Conservation (phyloP, 371 early-diverging fungal genomes). For the Lichtheimia hyalospora region DNA sequence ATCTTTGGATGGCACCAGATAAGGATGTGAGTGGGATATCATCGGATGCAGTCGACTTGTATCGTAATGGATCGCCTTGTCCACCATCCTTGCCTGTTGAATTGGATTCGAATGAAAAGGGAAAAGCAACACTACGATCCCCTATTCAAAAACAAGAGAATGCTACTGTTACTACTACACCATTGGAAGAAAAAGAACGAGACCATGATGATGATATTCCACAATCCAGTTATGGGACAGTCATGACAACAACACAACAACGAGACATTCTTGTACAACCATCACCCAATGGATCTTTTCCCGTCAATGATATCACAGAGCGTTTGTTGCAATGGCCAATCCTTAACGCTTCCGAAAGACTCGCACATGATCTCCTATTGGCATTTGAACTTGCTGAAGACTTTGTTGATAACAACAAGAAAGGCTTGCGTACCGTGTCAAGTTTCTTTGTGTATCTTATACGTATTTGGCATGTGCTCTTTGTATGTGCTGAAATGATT, state of each 20-base stretch:
- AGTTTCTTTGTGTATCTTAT: constrained; percentile 9
- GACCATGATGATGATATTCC: neutral
- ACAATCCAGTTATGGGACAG: neutral
- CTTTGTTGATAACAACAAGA: constrained; percentile 1
- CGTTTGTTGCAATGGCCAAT: constrained; percentile 2
- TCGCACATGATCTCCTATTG: constrained; percentile 5
- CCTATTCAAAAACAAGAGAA: neutral
- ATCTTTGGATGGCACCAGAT: constrained; percentile 12
- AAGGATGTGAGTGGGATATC: constrained; percentile 4
- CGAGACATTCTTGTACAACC: neutral
- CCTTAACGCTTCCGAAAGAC: constrained; percentile 1
- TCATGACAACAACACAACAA: constrained; percentile 1
- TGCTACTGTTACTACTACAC: neutral
- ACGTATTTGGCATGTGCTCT: constrained; percentile 19
- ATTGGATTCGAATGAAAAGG: constrained; percentile 2
- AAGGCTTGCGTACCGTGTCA: neutral
- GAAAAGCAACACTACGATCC: neutral
- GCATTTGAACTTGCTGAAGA: constrained; percentile 8
- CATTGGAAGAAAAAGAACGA: neutral
- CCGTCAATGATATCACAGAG: neutral
- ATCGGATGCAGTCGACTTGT: constrained; percentile 17
- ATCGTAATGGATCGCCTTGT: constrained; percentile 7
- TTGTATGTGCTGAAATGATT: constrained; percentile 16
- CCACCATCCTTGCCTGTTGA: constrained; percentile 4
- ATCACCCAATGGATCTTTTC: neutral